Conservation (phyloP, 345 rosid species). For the Noccaea caerulescens region DNA sequence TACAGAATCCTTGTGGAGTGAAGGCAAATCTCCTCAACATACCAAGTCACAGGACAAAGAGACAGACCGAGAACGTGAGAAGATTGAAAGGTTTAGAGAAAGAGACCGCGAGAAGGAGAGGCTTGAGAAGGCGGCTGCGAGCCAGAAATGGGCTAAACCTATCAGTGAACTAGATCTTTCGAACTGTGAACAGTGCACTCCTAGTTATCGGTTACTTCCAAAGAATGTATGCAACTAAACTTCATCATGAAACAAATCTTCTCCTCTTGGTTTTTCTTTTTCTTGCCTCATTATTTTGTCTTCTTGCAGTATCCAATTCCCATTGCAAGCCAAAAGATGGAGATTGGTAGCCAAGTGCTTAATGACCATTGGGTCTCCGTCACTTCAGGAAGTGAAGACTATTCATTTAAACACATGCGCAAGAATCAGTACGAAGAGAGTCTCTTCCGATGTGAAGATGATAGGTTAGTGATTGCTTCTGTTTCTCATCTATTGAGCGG, state of each 20-base stretch:
- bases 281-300: slow-evolving; percentile 30
- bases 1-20: slow-evolving; percentile 67
- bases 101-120: slow-evolving; percentile 84
- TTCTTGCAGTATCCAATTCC: slow-evolving; percentile 83
- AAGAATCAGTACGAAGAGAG: slow-evolving; percentile 99
- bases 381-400: slow-evolving; percentile 99
- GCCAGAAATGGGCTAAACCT: slow-evolving; percentile 78
- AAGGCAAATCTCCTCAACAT: slow-evolving; percentile 67
- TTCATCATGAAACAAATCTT: slow-evolving; percentile 11
- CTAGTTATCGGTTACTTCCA: slow-evolving; percentile 97
- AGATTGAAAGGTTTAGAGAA: slow-evolving; percentile 67
- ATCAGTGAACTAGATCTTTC: slow-evolving; percentile 94
- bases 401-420: slow-evolving; percentile 98
- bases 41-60: slow-evolving; percentile 75
- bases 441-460: slow-evolving; percentile 94
- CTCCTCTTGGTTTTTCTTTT: slow-evolving; percentile 8
- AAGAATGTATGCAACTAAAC: slow-evolving; percentile 59
- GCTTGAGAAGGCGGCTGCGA: slow-evolving; percentile 76
- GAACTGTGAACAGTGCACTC: slow-evolving; percentile 94
- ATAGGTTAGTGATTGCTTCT: slow-evolving; percentile 62
- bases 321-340: slow-evolving; percentile 79
- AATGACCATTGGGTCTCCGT: slow-evolving; percentile 99
- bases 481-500: neutral
- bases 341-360: slow-evolving; percentile 79
- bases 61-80: slow-evolving; percentile 65